Evolutionary conservation across 2,329 filamentous ascomycete species (phyloP), one percentile per base, ranked within the genome.

Genomic region (Elsinoe ampelina): DNA sequence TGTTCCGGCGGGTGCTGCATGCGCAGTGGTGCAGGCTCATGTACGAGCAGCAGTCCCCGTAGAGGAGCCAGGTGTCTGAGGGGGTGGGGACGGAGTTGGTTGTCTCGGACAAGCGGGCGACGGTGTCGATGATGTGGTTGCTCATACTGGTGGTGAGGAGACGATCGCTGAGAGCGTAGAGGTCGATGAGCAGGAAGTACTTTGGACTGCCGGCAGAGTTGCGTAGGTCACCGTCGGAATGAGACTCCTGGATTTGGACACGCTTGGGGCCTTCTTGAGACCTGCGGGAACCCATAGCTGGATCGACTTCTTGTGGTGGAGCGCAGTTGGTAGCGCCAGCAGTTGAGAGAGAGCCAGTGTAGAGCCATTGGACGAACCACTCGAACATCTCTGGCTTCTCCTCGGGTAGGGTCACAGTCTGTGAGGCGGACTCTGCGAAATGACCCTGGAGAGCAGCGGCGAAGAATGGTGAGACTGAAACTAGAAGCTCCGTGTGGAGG

Each of bases 351-450:
- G 63, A 62, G 32, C 70, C 70, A 5, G 73, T 75, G 68, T 79
- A 79, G 5, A 78, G 69, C 76, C 76, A 79, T 58, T 72, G 67
- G n/a, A 76, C 66, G 62, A 77, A 75, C 68, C 76, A 75, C 58
- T 76, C 73, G 64, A 78, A 78, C 57, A 70, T 70, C 30, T 73
- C 69, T 17, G 73, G 68, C 58, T 68, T 67, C 52, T 77, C 68
- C 57, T 75, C 74, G 34, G 73, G 71, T 12, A 79, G 69, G 5
- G 63, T 66, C 58, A 78, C 70, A 8, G 64, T 66, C 54, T 75
- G 71, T 19, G 70, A 65, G 19, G 66, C 61, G 20, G 72, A 71
- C 67, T 79, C 76, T 43, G 71, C 66, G 62, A 78, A 79, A 8
- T 68, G 64, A 52, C 73, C 71, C 30, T 72, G 73, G 47, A 79